Conservation (phyloP, 306 rosid genomes). For the Acacia acuminata region DNA sequence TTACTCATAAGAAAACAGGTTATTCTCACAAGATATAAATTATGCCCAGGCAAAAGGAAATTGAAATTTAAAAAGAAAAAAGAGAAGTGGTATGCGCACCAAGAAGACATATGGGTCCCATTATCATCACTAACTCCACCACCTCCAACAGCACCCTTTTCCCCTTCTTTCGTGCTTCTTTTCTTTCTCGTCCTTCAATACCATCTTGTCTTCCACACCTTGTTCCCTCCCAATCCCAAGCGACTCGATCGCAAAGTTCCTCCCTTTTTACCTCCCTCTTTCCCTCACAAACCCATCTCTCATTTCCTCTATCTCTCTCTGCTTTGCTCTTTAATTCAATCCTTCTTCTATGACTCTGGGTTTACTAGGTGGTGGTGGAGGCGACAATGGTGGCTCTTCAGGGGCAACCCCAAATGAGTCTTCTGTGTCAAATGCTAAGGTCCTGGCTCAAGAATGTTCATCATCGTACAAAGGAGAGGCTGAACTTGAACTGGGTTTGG, state of each 20-base stretch:
- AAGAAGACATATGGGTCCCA: constrained; percentile 62
- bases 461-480: constrained; percentile 47
- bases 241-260: neutral
- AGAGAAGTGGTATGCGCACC: constrained; percentile 55
- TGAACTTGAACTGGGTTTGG: constrained; percentile 62
- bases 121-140: constrained; percentile 53
- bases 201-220: constrained; percentile 21
- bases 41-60: constrained; percentile 30
- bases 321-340: neutral
- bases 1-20: neutral
- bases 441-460: constrained; percentile 37
- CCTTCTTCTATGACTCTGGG: constrained; percentile 38
- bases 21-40: constrained; percentile 40
- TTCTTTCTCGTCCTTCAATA: constrained; percentile 23
- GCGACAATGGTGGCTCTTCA: constrained; percentile 34
- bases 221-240: neutral
- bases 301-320: neutral
- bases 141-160: constrained; percentile 19
- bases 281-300: neutral
- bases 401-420: constrained; percentile 48
- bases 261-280: constrained; percentile 14
- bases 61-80: neutral
- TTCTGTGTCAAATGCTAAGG: constrained; percentile 36
- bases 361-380: constrained; percentile 34
- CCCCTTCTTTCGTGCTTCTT: constrained; percentile 3